phyloP scores from a whole-genome alignment of 2,329 filamentous ascomycete genomes.

The Penicillium sp. region DNA sequence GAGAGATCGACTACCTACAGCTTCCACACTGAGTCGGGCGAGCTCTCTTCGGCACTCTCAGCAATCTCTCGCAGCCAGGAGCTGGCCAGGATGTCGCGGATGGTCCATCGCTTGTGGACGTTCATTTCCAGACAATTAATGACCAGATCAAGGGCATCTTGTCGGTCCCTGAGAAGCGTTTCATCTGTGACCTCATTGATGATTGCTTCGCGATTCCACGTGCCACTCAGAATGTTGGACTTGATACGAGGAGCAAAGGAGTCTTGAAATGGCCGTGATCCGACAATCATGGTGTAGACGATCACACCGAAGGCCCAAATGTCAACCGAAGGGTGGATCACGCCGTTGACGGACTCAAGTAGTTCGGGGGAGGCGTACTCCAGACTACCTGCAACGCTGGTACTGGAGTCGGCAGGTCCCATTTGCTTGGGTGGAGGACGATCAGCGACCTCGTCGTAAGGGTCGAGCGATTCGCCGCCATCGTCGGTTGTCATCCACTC shows the following conservation, averaged over 20 bases:
- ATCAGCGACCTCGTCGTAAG: constrained; percentile 51
- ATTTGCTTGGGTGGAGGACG: constrained; percentile 55
- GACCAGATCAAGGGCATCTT: constrained; percentile 60
- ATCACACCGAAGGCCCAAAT: constrained; percentile 70
- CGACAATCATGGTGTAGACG: constrained; percentile 63
- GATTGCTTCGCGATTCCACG: constrained; percentile 60
- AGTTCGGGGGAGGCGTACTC: constrained; percentile 58
- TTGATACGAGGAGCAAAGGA: constrained; percentile 61
- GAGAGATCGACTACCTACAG: constrained; percentile 32
- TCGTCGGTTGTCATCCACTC: constrained; percentile 65
- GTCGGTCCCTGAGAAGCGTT: constrained; percentile 45
- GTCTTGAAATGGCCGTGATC: constrained; percentile 65
- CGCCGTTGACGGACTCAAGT: constrained; percentile 43
- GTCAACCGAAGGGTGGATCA: constrained; percentile 60
- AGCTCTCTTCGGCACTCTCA: constrained; percentile 37
- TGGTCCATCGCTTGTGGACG: constrained; percentile 58
- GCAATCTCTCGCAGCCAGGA: constrained; percentile 56
- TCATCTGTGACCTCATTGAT: constrained; percentile 47
- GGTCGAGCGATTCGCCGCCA: constrained; percentile 55
- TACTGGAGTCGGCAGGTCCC: constrained; percentile 60
- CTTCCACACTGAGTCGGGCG: constrained; percentile 41
- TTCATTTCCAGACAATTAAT: constrained; percentile 64
- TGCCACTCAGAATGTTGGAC: constrained; percentile 62
- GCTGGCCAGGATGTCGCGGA: constrained; percentile 59
- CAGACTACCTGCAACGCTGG: constrained; percentile 63